Base-by-base conservation (phyloP, 2,329 filamentous ascomycete genomes). In the Aureobasidium subglaciale region DNA sequence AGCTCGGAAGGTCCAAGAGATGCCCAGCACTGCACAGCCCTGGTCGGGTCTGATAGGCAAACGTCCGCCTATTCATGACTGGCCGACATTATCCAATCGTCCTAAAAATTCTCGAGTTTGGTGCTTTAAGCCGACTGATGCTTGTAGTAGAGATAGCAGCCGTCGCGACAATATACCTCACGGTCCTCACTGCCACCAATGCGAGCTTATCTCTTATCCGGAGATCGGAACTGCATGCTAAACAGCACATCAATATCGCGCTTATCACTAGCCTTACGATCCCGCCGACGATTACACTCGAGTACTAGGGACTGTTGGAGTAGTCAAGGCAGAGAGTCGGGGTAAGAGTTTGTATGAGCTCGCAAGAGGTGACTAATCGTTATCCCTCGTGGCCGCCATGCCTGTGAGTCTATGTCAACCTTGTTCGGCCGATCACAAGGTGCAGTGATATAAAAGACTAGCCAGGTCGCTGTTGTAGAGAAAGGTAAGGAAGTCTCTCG, bases 1-100 rank as follows among this genome's bases (percentile, higher is more conserved):
- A 37, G 7, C 13, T 34, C 20, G 27, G 49, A 32, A n/a, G 25
- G 37, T 25, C 35, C 49, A 42, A 42, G 49, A 42, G 20, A 53
- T 32, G 49, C 49, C 37, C 49, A 53, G 37, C 49, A 53, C 15
- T 52, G 48, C 48, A 52, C 34, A 52, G 48, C 48, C 48, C 48
- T 25, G 11, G 8, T 8, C 11, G 9, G 48, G 18, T 16, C 6
- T 42, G 49, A 53, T 53, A 53, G 49, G 49, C 49, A 41, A 34
- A 42, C 20, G 49, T 32, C 25, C 37, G 49, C 49, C 49, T 41
- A 29, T 7, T 11, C 18, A 34, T 53, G 37, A 53, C 49, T 42
- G 49, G 18, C 18, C 15, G 2, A 30, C 20, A 53, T 53, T 53
- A 42, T 42, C 37, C 45, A 49, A 15, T 16, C 9, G 6, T 7